Conservation (phyloP, 2,329 filamentous ascomycete genomes). For the Alternaria rosae region DNA sequence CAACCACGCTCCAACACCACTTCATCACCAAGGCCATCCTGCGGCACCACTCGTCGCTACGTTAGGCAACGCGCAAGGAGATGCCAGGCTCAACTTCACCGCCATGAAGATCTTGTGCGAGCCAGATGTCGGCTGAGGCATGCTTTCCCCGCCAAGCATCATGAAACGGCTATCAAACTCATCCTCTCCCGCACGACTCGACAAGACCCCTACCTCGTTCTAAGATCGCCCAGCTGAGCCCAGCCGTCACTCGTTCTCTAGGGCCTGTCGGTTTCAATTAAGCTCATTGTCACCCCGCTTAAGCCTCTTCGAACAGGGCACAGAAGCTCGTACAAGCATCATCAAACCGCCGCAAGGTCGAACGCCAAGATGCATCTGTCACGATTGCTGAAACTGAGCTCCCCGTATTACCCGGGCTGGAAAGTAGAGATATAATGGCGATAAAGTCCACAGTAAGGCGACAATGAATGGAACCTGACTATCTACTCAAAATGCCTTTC, state of each 20-base stretch:
- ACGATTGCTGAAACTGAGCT: slow-evolving; percentile 27
- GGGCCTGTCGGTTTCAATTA: slow-evolving; percentile 22
- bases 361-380: slow-evolving; percentile 33
- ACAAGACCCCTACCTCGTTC: slow-evolving; percentile 12
- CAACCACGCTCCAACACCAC: neutral
- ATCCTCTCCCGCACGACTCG: slow-evolving; percentile 13
- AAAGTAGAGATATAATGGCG: slow-evolving; percentile 14
- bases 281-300: slow-evolving; percentile 12
- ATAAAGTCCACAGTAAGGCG: slow-evolving; percentile 7
- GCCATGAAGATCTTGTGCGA: neutral
- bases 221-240: slow-evolving; percentile 16
- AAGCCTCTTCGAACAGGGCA: slow-evolving; percentile 14
- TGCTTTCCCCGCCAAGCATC: slow-evolving; percentile 22
- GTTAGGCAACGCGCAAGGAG: neutral
- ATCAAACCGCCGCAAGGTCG: slow-evolving; percentile 20
- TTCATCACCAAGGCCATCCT: neutral
- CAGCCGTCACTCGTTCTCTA: slow-evolving; percentile 8
- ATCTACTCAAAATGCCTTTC: slow-evolving; percentile 49
- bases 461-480: slow-evolving; percentile 43
- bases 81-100: neutral
- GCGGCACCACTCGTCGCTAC: neutral
- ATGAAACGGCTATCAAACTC: slow-evolving; percentile 30
- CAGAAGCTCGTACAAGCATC: slow-evolving; percentile 22
- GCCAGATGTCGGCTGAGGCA: slow-evolving; percentile 18
- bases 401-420: slow-evolving; percentile 10